phyloP scores from a whole-genome alignment of 2,329 filamentous ascomycete species.

The Anisogramma anomala region DNA sequence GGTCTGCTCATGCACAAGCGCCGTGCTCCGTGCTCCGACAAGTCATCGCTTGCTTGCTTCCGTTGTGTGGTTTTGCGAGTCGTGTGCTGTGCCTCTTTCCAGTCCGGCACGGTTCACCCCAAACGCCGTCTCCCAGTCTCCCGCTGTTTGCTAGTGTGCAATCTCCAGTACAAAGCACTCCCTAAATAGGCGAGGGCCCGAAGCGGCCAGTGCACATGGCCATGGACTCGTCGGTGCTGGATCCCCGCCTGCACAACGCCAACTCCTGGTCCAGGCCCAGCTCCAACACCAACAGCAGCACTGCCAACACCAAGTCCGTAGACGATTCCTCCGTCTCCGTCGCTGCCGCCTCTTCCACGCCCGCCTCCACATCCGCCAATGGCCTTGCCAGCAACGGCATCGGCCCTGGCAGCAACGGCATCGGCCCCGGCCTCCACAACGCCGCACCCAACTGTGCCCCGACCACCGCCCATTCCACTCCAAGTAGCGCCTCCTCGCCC shows the following conservation, averaged over 20 bases:
- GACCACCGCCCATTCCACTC: slow-evolving; percentile 1
- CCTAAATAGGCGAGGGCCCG: neutral
- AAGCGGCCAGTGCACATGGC: neutral
- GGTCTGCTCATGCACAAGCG: slow-evolving; percentile 8
- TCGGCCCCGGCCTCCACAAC: neutral
- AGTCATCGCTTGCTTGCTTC: neutral
- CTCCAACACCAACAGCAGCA: neutral
- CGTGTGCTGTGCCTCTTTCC: neutral
- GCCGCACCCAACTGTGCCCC: neutral
- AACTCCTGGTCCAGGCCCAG: neutral
- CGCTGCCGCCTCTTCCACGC: neutral
- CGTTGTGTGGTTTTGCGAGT: neutral
- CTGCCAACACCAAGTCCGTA: neutral
- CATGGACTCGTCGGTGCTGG: slow-evolving; percentile 13
- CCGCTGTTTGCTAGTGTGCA: no score
- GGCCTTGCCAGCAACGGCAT: neutral
- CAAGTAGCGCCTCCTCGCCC: slow-evolving; percentile 8
- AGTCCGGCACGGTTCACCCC: neutral
- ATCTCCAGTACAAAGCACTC: neutral
- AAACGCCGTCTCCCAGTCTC: neutral
- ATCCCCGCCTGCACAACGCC: slow-evolving; percentile 13
- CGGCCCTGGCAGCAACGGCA: slow-evolving; percentile 1
- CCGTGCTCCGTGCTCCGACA: slow-evolving; percentile 14
- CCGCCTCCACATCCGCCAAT: no score
- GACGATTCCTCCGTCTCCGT: slow-evolving; percentile 9